Evolutionary conservation across 768 basidiomycete species (phyloP).

Genomic region (Tubosaeta sp.): DNA sequence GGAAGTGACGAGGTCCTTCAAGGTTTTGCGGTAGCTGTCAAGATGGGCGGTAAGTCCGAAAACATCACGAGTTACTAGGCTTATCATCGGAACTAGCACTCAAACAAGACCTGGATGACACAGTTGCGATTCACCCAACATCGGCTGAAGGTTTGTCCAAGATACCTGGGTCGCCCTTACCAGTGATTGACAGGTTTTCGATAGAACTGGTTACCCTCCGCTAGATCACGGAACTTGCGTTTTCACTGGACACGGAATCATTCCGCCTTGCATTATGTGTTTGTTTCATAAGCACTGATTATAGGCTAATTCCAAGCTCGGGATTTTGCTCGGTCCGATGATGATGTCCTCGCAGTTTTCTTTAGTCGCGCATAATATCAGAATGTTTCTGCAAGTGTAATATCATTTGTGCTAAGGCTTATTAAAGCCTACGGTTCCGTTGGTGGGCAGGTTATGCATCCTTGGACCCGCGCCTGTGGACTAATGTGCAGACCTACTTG

Average conservation of each 20-base stretch:
- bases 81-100: constrained; percentile 41
- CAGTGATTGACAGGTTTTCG: constrained; percentile 14
- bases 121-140: constrained; percentile 90
- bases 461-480: too few species aligned
- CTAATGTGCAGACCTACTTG: too few species aligned
- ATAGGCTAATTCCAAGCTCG: neutral
- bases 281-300: neutral
- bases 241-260: neutral
- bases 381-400: neutral
- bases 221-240: constrained; percentile 16
- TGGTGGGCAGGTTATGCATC: too few species aligned
- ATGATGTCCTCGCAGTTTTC: neutral
- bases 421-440: too few species aligned
- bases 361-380: neutral
- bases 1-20: constrained; percentile 95
- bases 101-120: constrained; percentile 81
- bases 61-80: neutral
- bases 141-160: constrained; percentile 67
- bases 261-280: neutral
- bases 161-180: neutral
- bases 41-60: constrained; percentile 70
- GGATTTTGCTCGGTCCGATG: too few species aligned
- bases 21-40: constrained; percentile 95
- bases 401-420: too few species aligned
- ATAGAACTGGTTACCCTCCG: constrained; percentile 58